These are phyloP conservation scores for Capronia epimyces DNA, from an alignment of 2,329 filamentous ascomycete species.

Conservation along the genomic window DNA sequence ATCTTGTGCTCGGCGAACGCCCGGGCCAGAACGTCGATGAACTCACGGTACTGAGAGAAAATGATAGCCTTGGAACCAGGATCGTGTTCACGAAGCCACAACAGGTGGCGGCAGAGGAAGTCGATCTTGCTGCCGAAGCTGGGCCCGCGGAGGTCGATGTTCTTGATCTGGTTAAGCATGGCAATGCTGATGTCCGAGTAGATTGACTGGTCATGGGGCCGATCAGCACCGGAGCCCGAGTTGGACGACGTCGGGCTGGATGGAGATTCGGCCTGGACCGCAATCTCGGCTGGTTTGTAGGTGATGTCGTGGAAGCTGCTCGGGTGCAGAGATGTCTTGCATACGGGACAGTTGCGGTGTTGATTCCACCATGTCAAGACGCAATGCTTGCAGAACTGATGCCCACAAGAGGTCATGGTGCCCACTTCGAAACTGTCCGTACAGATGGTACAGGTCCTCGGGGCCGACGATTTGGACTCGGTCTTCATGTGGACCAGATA, in stretches of 20 bases:
- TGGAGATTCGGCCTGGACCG: conserved; percentile 53
- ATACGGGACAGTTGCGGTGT: conserved; percentile 74
- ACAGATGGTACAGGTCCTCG: conserved; percentile 80
- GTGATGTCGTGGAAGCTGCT: conserved; percentile 79
- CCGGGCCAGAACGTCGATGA: conserved; percentile 64
- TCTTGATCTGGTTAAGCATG: conserved; percentile 72
- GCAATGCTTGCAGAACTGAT: conserved; percentile 87
- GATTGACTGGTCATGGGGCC: conserved; percentile 49
- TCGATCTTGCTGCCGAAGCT: conserved; percentile 84
- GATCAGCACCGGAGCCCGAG: conserved; percentile 21
- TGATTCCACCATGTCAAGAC: conserved; percentile 70
- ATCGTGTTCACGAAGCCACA: conserved; percentile 79
- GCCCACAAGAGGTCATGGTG: conserved; percentile 78
- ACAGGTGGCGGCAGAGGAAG: conserved; percentile 69
- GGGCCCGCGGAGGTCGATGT: conserved; percentile 64
- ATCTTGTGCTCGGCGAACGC: conserved; percentile 71
- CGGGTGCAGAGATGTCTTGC: conserved; percentile 62
- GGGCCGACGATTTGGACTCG: conserved; percentile 58
- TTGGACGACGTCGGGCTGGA: conserved; percentile 5
- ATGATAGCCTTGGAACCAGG: conserved; percentile 85
- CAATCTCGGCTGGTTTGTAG: conserved; percentile 69
- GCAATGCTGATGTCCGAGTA: conserved; percentile 70
- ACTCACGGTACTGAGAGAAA: conserved; percentile 87
- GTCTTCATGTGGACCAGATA: conserved; percentile 62
- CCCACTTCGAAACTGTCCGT: conserved; percentile 70